phyloP scores from a whole-genome alignment of 163 green algal genomes.

The Scenedesmus sp. region DNA sequence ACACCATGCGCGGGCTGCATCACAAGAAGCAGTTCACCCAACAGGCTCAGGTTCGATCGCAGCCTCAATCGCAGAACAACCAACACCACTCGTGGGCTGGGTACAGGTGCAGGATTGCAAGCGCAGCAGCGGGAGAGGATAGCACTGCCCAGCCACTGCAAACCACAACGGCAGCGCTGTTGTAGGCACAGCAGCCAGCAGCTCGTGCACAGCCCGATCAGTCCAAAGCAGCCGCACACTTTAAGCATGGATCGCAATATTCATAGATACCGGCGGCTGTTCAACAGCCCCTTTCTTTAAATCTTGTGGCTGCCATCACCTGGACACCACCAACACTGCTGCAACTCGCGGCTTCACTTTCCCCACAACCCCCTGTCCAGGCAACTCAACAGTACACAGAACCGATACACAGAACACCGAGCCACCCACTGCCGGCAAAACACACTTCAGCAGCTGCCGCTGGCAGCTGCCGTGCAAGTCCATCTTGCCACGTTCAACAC shows the following conservation, averaged over 20 bases:
- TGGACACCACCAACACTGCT: neutral
- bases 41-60: neutral
- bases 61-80: neutral
- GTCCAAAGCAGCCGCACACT: neutral
- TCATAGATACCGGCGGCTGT: neutral
- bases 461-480: neutral
- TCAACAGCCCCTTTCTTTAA: neutral
- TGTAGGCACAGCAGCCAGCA: neutral
- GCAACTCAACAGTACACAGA: neutral
- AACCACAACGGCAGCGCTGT: no score
- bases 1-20: neutral
- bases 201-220: neutral
- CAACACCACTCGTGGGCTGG: neutral
- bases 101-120: neutral
- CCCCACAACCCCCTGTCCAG: neutral
- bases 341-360: neutral
- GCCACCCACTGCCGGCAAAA: neutral
- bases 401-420: neutral
- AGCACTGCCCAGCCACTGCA: no score
- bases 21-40: neutral
- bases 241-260: neutral
- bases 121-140: no score
- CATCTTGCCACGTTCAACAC: neutral
- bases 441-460: neutral
- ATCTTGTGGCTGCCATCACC: neutral